Evolutionary conservation across 2,329 filamentous ascomycete species (phyloP).

Genomic region (Cladosporium sp.): DNA sequence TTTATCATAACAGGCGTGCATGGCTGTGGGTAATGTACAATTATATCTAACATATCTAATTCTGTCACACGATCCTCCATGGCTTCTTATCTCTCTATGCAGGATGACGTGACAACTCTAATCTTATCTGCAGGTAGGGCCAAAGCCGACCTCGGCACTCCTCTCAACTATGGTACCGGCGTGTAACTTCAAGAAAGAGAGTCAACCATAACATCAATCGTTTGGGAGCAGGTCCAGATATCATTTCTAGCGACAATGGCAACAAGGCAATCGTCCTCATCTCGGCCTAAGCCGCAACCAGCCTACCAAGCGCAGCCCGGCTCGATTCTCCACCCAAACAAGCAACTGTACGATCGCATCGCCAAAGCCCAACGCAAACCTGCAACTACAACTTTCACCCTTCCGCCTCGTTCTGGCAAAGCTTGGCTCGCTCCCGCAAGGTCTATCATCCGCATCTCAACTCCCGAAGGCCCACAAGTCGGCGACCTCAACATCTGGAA

Average conservation of each 20-base stretch:
- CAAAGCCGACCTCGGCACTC: background rate
- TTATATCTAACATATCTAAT: background rate
- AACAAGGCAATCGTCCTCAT: background rate
- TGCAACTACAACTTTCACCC: conserved; percentile 35
- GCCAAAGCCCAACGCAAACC: conserved; percentile 19
- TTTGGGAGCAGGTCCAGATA: too few relatives aligned
- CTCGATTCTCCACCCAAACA: conserved; percentile 28
- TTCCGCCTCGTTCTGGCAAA: conserved; percentile 69
- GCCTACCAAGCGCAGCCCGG: conserved; percentile 29
- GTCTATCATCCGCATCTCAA: conserved; percentile 67
- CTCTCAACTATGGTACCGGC: background rate
- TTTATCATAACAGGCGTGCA: background rate
- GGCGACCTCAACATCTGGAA: conserved; percentile 84
- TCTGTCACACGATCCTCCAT: background rate
- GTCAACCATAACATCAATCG: background rate
- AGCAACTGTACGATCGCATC: conserved; percentile 25
- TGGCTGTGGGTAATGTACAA: background rate
- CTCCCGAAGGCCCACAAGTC: conserved; percentile 73
- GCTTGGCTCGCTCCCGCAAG: conserved; percentile 70
- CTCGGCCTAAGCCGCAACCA: conserved; percentile 23
- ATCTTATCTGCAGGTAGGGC: background rate
- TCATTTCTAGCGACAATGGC: background rate
- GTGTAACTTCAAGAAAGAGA: background rate
- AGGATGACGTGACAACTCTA: background rate
- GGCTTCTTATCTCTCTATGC: background rate